Base-by-base conservation (phyloP, 2,329 filamentous ascomycete genomes). In the Colletotrichum gigasporum region DNA sequence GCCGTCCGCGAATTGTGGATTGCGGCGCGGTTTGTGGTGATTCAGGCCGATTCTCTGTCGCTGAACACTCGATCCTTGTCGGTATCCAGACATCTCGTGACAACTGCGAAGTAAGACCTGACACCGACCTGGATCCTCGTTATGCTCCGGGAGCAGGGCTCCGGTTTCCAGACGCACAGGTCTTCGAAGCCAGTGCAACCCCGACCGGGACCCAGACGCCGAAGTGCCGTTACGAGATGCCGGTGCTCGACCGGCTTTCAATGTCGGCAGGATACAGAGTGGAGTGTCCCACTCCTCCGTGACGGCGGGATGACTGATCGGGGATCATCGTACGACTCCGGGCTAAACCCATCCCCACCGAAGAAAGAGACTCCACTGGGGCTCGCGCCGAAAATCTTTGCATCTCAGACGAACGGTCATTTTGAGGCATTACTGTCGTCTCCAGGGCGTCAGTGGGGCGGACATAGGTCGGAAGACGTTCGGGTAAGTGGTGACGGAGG, bases 261-360 rank as follows among this genome's bases (percentile, higher is more conserved):
- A 24, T n/a, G 24, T 34, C 55, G 47, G 48, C 24, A 34, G 18
- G 32, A 53, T 37, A n/a, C 39, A 53, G 11, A 28, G 56, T 53
- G 61, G 61, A 20, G 9, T 2, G 20, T 22, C 30, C 55, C 55
- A 58, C 55, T 60, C 32, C 60, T 60, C 60, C 55, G 60, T 60
- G 60, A 41, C 47, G 61, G 47, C 58, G 61, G 39, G 16, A 32
- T 63, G 60, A 53, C 60, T 63, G 60, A 63, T 63, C 45, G 60
- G 54, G 54, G 18, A 14, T 34, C 18, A 53, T 63, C 60, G 45
- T 52, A 63, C 37, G 54, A 63, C 60, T 24, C 41, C 41, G 57
- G 42, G 39, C 30, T 35, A 16, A 51, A 35, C 26, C 35, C n/a
- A 53, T 41, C 47, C 18, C 60, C 54, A 63, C 60, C 37, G 20